A percentile compares a stretch with the other conserved stretches of the same genome.
Evolutionary conservation across 345 rosid genomes (phyloP).

Genomic region (Eucalyptus urophylla): DNA sequence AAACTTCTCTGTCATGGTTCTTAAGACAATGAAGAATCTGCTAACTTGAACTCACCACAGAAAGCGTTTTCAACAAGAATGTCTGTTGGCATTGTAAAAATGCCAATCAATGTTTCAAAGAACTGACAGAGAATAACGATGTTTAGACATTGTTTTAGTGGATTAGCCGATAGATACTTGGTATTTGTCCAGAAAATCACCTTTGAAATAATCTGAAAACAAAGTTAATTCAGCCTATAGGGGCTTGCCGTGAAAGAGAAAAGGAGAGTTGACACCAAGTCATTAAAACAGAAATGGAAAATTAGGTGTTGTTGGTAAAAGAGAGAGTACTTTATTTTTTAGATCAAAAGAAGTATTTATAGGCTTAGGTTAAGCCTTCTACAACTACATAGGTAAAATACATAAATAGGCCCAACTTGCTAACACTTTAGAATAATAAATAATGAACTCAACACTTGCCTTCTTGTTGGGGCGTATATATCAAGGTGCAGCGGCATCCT

Average conservation of each 20-base stretch:
- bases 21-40: background rate
- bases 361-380: background rate
- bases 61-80: background rate
- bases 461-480: too few relatives aligned
- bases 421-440: background rate
- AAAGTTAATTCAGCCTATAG: background rate
- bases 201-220: background rate
- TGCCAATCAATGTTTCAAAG: background rate
- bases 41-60: background rate
- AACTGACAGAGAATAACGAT: background rate
- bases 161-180: background rate
- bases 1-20: background rate
- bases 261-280: background rate
- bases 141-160: background rate
- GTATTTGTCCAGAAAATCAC: background rate
- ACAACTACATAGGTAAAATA: background rate
- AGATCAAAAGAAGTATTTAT: background rate
- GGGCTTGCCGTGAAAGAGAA: background rate
- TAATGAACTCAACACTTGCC: too few relatives aligned
- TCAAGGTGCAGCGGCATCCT: background rate
- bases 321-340: background rate
- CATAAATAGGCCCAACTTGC: background rate
- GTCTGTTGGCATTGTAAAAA: background rate
- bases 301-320: background rate
- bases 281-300: background rate